Conservation (phyloP, 495 filamentous ascomycete genomes). For the Halenospora varia region DNA sequence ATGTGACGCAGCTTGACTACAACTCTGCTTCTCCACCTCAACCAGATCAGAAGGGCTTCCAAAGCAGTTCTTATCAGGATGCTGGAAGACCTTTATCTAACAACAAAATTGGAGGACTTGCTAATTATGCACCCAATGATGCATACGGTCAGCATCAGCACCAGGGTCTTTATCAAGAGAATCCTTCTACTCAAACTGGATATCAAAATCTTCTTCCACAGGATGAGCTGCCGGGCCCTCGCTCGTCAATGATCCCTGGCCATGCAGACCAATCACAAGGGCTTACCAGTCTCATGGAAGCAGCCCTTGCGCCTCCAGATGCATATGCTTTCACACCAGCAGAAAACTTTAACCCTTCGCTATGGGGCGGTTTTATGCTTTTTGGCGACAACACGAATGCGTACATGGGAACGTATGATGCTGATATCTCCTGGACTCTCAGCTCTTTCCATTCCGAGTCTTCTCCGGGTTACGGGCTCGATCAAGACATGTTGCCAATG, state of each 20-base stretch:
- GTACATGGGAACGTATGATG: slow-evolving; percentile 23
- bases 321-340: slow-evolving; percentile 8
- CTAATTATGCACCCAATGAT: not conserved
- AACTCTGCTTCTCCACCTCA: not conserved
- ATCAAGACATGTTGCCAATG: slow-evolving; percentile 16
- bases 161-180: not conserved
- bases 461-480: slow-evolving; percentile 12
- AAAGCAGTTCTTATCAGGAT: not conserved
- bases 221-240: not conserved
- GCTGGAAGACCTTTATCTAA: slow-evolving; percentile 2
- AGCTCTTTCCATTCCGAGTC: slow-evolving; percentile 9
- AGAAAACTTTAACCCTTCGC: slow-evolving; percentile 13
- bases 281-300: slow-evolving; percentile 22
- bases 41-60: not conserved
- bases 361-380: slow-evolving; percentile 21
- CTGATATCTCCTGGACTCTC: slow-evolving; percentile 20
- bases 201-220: not conserved
- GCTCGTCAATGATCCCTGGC: not conserved
- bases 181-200: not conserved
- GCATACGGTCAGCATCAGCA: not conserved
- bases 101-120: not conserved
- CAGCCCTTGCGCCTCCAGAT: slow-evolving; percentile 16
- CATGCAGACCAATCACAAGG: slow-evolving; percentile 9
- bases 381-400: slow-evolving; percentile 11
- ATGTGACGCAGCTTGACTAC: slow-evolving; percentile 8